Base-by-base conservation (phyloP, 1,284 basidiomycete species). In the Cryptococcus neoformans region DNA sequence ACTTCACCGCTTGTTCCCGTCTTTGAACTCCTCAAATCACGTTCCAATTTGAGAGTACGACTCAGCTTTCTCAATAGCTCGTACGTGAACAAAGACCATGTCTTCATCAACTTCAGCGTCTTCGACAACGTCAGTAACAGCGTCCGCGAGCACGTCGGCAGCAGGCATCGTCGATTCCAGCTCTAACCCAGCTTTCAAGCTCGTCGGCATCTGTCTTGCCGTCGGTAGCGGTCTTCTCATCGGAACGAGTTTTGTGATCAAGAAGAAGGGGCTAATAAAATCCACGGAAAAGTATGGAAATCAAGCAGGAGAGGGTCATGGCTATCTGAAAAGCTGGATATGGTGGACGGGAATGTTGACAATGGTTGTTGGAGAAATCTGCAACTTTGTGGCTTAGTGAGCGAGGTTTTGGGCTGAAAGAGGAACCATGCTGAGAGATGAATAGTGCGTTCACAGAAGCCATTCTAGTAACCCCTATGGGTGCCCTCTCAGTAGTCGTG, bases 401-500 rank as follows among this genome's bases (percentile, higher is more conserved):
- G 74, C 71, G 40, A 21, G 21, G 21, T 21, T 21, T 21, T 21
- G 21, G n/a, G 21, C 21, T 21, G 21, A 21, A 21, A 21, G 21
- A 21, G 21, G 21, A 21, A 21, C 21, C n/a, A 49, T 42, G 45
- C 54, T 58, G 59, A 49, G 45, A 21, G 16, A 7, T n/a, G 2
- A 21, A 21, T 62, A 74, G 72, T 51, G 71, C 65, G 21, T 74
- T 69, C 58, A 76, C 67, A 54, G 73, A 70, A 56, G 73, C 65
- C 12, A 62, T 69, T 48, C 62, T 76, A 41, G 75, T 75, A 35
- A 74, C 72, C n/a, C 94, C 95, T 1, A 84, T 99, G 67, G 95
- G 95, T 47, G 93, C 94, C 3, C 84, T 99, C 55, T 94, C 92
- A 14, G 96, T 99, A 64, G 94, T 99, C 67, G 84, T 98, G 63